Percentiles rank a stretch among this genome's conserved stretches.
phyloP scores from a whole-genome alignment of 2,329 filamentous ascomycete species.

The Paramyrothecium roridum region DNA sequence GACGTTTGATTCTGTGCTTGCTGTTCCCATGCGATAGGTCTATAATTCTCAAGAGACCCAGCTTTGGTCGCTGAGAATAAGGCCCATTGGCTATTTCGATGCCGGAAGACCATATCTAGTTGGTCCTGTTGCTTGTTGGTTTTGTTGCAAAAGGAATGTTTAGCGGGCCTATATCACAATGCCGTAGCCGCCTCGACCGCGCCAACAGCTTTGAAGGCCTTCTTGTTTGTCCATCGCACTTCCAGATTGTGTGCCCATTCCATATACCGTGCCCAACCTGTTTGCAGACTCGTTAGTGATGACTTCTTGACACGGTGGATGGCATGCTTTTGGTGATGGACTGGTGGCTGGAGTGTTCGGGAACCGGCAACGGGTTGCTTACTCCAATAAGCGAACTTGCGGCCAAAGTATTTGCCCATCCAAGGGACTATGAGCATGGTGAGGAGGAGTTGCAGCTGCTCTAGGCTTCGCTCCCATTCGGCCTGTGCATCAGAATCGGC shows the following conservation, averaged over 20 bases:
- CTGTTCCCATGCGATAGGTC: no score
- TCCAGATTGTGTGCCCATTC: conserved; percentile 86
- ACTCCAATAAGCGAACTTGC: conserved; percentile 97
- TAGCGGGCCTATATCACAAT: conserved; percentile 30
- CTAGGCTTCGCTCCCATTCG: conserved; percentile 92
- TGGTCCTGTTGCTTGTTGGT: background rate
- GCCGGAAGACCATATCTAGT: no score
- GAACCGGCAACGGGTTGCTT: conserved; percentile 27
- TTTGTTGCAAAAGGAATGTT: no score
- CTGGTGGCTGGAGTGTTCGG: no score
- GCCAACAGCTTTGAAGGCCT: conserved; percentile 60
- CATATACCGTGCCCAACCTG: conserved; percentile 93
- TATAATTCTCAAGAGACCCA: no score
- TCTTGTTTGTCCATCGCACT: conserved; percentile 61
- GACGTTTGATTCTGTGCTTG: no score
- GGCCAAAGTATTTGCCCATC: conserved; percentile 88
- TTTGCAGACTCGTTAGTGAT: conserved; percentile 10
- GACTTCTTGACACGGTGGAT: no score
- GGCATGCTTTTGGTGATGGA: no score
- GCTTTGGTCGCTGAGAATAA: no score
- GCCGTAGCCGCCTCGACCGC: conserved; percentile 58
- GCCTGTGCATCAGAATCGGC: conserved; percentile 80
- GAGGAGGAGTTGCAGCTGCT: conserved; percentile 88
- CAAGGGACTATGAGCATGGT: conserved; percentile 96
- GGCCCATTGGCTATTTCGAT: no score